phyloP scores from a whole-genome alignment of 768 basidiomycete genomes.

The Rhizopogon salebrosus region DNA sequence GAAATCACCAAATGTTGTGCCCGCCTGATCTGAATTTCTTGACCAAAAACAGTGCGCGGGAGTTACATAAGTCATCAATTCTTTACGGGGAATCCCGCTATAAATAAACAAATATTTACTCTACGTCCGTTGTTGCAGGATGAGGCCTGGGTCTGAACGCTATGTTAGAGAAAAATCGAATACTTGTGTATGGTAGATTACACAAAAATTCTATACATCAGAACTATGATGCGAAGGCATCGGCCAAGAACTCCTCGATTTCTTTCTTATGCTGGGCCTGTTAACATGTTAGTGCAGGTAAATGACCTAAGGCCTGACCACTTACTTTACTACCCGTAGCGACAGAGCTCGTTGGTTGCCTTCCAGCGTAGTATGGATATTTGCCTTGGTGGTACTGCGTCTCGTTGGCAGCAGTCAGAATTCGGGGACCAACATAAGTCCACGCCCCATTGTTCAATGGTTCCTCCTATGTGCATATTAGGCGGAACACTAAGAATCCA shows the following conservation, averaged over 20 bases:
- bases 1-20: no score
- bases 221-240: conserved; percentile 44
- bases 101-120: no score
- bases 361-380: conserved; percentile 88
- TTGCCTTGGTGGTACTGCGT: conserved; percentile 89
- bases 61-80: no score
- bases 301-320: conserved; percentile 3
- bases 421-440: conserved; percentile 92
- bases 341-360: conserved; percentile 87
- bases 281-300: conserved; percentile 9
- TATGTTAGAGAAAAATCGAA: no score
- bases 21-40: no score
- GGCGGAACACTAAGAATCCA: background rate
- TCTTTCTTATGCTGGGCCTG: conserved; percentile 88
- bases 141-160: no score
- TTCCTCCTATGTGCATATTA: conserved; percentile 56
- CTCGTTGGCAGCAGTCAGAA: conserved; percentile 88
- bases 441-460: conserved; percentile 97
- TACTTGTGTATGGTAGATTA: no score
- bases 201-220: no score
- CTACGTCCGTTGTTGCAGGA: no score
- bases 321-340: conserved; percentile 87
- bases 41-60: no score
- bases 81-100: no score
- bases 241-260: conserved; percentile 65